Evolutionary conservation across 345 rosid genomes (phyloP).

Genomic region (Pistacia integerrima): DNA sequence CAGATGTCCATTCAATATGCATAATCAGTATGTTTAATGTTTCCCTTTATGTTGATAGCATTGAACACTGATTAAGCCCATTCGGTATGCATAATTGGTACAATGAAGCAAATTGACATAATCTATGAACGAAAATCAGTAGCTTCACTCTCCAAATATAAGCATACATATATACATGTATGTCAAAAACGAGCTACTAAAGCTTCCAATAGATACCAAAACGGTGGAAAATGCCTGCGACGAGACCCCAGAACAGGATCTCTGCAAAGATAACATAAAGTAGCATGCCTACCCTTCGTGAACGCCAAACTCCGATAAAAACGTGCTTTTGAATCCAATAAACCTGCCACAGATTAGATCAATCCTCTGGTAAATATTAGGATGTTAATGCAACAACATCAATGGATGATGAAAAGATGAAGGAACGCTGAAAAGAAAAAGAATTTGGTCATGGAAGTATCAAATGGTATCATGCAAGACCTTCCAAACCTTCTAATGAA

Average conservation of each 20-base stretch:
- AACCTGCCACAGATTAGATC: conserved; percentile 37
- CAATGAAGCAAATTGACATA: not conserved
- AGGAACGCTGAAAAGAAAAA: not conserved
- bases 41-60: too few species aligned
- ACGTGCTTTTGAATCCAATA: conserved; percentile 70
- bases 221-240: conserved; percentile 57
- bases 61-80: too few species aligned
- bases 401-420: not conserved
- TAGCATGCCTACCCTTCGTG: conserved; percentile 57
- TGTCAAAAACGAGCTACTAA: conserved; percentile 18
- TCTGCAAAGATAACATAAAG: conserved; percentile 76
- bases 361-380: not conserved
- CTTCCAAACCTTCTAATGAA: not conserved
- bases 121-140: not conserved
- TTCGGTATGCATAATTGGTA: too few species aligned
- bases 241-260: conserved; percentile 73
- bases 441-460: not conserved
- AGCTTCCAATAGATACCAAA: conserved; percentile 77
- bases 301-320: conserved; percentile 65
- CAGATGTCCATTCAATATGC: too few species aligned
- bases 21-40: too few species aligned
- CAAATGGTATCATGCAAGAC: not conserved
- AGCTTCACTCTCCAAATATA: not conserved
- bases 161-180: not conserved
- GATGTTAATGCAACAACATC: not conserved